These are phyloP conservation scores for Penicillium flavigenum DNA, from an alignment of 495 filamentous ascomycete species.

Conservation along the genomic window DNA sequence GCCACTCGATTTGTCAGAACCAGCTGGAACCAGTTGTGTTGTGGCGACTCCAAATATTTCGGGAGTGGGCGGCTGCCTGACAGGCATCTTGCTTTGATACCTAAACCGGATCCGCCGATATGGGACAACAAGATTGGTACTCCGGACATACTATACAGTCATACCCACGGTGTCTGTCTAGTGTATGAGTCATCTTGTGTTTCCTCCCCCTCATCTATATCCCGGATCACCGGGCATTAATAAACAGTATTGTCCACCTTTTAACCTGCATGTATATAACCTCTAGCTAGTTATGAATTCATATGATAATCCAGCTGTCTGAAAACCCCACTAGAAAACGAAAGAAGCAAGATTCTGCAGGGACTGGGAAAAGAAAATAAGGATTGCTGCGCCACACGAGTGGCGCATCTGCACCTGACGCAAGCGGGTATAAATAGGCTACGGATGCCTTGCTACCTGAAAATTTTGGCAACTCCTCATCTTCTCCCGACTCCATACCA, in stretches of 20 bases:
- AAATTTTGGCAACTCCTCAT: slow-evolving; percentile 33
- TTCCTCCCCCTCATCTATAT: slow-evolving; percentile 7
- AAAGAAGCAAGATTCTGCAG: slow-evolving; percentile 12
- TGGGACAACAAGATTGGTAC: slow-evolving; percentile 3
- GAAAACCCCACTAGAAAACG: slow-evolving; percentile 15
- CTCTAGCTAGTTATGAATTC: slow-evolving; percentile 8
- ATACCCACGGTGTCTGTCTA: not conserved
- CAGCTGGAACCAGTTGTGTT: not conserved
- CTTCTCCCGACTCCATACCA: slow-evolving; percentile 14
- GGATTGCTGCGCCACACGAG: slow-evolving; percentile 14
- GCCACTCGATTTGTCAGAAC: slow-evolving; percentile 12
- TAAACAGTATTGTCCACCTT: slow-evolving; percentile 6
- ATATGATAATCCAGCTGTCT: slow-evolving; percentile 8
- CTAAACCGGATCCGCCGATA: slow-evolving; percentile 7
- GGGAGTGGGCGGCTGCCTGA: slow-evolving; percentile 10
- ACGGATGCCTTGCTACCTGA: slow-evolving; percentile 37
- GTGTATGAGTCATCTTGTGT: slow-evolving; percentile 13
- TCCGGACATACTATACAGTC: slow-evolving; percentile 4
- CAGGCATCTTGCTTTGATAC: slow-evolving; percentile 9
- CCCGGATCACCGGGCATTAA: not conserved
- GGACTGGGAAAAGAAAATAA: not conserved
- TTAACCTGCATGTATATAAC: slow-evolving; percentile 17
- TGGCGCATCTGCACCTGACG: slow-evolving; percentile 11
- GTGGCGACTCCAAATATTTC: slow-evolving; percentile 4
- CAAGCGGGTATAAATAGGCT: slow-evolving; percentile 17